Base-by-base conservation (phyloP, 176 grass and related monocot genomes). In the Ensete glaucum region DNA sequence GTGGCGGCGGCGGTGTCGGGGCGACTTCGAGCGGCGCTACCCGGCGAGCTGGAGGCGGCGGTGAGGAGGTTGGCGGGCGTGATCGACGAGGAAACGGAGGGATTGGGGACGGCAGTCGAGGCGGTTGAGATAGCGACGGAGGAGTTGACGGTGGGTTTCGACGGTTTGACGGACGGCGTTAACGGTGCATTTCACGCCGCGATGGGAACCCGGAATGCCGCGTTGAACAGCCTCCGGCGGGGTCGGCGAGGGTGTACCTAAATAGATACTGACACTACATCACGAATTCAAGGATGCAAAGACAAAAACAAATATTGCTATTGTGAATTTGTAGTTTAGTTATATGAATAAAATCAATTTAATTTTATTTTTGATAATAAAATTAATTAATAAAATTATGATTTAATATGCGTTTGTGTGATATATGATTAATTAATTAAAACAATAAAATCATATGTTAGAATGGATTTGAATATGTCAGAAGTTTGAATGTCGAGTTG, bases 81-180 rank as follows among this genome's bases (percentile, higher is more conserved):
- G 9, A 78, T 82, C 3, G 72, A 85, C 19, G 50, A 1, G 1
- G 72, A 54, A n/a, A 16, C 49, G 25, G 62, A 65, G 62, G 54
- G 76, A 53, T 64, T 85, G 24, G 15, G 49, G 1, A 43, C 15
- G 23, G 83, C 67, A 1, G 48, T 23, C 50, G 53, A 2, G 5
- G 78, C 76, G 83, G 50, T 63, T 8, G 66, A 78, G 73, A 81
- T 50, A 23, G 54, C 49, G 55, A 76, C 26, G 43, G 68, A 17
- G 74, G 67, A 74, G 67, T 9, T 85, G 80, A 78, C 73, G 24
- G 8, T 27, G 49, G 79, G 72, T 52, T 62, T 85, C 15, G 79
- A 85, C 43, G 55, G 51, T 53, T 60, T 85, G 67, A 10, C 79
- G 15, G 50, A 51, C 26, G 58, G 54, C 1, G 59, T 85, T 8